Evolutionary conservation across 1,139 yeast genomes (phyloP).

Genomic region (Debaryomyces fabryi): DNA sequence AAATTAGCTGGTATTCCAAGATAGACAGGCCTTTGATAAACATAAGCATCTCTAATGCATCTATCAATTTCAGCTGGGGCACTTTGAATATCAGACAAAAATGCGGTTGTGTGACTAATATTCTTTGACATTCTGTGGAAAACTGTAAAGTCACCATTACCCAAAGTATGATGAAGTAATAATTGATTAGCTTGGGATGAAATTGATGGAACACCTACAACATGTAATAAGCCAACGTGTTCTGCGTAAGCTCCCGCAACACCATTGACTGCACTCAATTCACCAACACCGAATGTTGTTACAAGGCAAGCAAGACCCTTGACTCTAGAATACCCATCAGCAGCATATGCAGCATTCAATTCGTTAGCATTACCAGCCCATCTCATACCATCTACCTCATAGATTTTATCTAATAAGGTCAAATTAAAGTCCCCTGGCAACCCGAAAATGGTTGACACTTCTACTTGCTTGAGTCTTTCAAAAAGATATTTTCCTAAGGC

Average conservation of each 20-base stretch:
- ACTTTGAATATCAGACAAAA: slow-evolving; percentile 59
- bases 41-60: slow-evolving; percentile 71
- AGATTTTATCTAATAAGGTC: slow-evolving; percentile 39
- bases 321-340: slow-evolving; percentile 45
- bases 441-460: slow-evolving; percentile 45
- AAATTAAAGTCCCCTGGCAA: slow-evolving; percentile 48
- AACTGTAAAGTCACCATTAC: slow-evolving; percentile 49
- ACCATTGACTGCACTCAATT: slow-evolving; percentile 43
- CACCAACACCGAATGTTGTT: slow-evolving; percentile 49
- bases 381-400: slow-evolving; percentile 39
- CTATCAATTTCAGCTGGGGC: slow-evolving; percentile 76
- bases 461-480: slow-evolving; percentile 46
- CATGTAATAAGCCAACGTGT: slow-evolving; percentile 44
- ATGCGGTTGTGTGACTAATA: slow-evolving; percentile 66
- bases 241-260: slow-evolving; percentile 48
- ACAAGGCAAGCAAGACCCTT: slow-evolving; percentile 41
- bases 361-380: slow-evolving; percentile 51
- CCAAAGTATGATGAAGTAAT: slow-evolving; percentile 48
- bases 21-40: slow-evolving; percentile 81
- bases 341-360: slow-evolving; percentile 47
- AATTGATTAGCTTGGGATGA: slow-evolving; percentile 42
- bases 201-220: slow-evolving; percentile 45
- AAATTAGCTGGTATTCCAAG: slow-evolving; percentile 82
- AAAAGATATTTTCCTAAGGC: slow-evolving; percentile 47
- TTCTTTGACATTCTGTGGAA: slow-evolving; percentile 58